Evolutionary conservation across 1,284 basidiomycete species (phyloP), one percentile per base, ranked within the genome.

Genomic region (Ceratobasidium theobromae): DNA sequence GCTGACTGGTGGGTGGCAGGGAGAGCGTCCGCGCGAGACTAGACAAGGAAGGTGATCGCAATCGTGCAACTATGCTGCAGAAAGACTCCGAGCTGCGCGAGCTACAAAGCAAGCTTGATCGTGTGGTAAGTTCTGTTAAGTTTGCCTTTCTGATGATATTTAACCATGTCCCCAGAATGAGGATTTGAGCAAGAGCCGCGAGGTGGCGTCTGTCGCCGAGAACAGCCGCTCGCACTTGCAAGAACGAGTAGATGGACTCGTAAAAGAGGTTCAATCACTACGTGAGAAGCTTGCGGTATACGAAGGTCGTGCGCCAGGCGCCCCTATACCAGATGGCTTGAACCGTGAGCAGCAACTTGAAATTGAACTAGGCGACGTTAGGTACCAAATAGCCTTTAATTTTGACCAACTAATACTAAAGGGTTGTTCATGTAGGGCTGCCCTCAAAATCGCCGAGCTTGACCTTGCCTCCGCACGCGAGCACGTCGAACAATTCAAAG

Each of bases 221-320:
- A 92, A 90, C 0, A 91, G 86, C 76, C 87, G 87, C 73, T 86
- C 83, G 53, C 91, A 95, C 73, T 82, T 93, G 11, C 86, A 93
- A 73, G 84, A 88, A 68, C 87, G 89, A 30, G 83, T 90, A 1
- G 84, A 86, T 21, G 88, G 91, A 41, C 78, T 95, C 16, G 78
- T 80, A 4, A 82, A 83, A 51, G 87, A 91, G 71, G 76, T 93
- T 8, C 85, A 89, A 69, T 87, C 89, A 38, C 86, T 87, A 67
- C 83, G 87, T 62, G 91, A 93, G 79, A 93, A 93, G 76, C 82
- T 95, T 25, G 81, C 90, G 3, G 89, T 95, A 1, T 95, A 93
- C 71, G 93, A 95, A 74, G 84, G 91, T 23, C 81, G 89, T 51
- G 73, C 84, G 0, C 75, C 76, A 53, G 71, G 77, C 35, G 70